Base-by-base conservation (phyloP, 108 stramenopile species). In the Skeletonema menzelii region DNA sequence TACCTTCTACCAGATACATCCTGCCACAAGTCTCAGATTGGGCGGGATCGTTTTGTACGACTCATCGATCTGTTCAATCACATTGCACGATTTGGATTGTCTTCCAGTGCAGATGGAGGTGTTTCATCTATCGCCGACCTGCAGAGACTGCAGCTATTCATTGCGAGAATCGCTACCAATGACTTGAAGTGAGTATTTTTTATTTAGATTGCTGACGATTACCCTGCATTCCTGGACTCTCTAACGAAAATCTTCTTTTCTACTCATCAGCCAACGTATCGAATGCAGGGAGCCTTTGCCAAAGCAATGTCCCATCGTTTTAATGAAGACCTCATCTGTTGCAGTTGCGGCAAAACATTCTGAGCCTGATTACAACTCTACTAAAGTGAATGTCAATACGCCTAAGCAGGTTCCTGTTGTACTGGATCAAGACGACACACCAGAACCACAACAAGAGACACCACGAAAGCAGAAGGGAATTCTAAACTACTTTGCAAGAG, bases 21-120 rank as follows among this genome's bases (percentile, higher is more conserved):
- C 7, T 49, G 38, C 40, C 67, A 69, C 12, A 62, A 49, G 38
- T 73, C 72, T 8, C 59, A 17, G 13, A 6, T 62, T 40, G 67
- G 67, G n/a, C 30, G 38, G 20, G 64, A 77, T 65, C 62, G 67
- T 17, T 79, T 73, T 59, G 42, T 56, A 17, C 35, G 28, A 7
- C 56, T 74, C 11, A 53, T 69, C 20, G 73, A 62, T 14, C 62
- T 79, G n/a, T 35, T 74, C n/a, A 63, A 74, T 42, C 77, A 79
- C 30, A 55, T 79, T 40, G 72, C 77, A 46, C 65, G 77, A 17
- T 79, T 79, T 40, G 77, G 77, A 15, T 24, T 77, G 53, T 28
- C 59, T 44, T 42, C 44, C 13, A 4, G 14, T n/a, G 40, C 3
- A 19, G 44, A 56, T 42, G 11, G 20, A 34, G 27, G 37, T 15